A percentile compares a stretch with the other conserved stretches of the same genome.
Conservation (phyloP, 306 rosid genomes). For the Lupinus albus region DNA sequence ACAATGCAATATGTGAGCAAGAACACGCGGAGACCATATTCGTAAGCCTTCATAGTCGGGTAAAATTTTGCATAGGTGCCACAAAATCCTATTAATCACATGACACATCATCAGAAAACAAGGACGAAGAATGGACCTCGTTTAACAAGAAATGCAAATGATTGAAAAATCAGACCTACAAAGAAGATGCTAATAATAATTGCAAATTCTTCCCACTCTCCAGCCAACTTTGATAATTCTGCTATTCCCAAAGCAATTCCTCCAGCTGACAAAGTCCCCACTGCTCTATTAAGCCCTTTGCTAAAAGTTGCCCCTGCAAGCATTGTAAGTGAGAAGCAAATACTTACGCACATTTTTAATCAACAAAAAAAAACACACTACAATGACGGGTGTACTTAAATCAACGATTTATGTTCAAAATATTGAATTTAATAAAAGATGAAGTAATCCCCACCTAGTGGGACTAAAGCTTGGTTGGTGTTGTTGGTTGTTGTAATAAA, state of each 20-base stretch:
- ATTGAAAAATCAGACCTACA: conserved; percentile 50
- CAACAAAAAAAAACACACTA: neutral
- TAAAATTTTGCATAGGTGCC: conserved; percentile 76
- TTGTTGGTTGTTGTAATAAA: no score
- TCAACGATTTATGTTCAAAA: conserved; percentile 6
- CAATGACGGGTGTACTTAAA: neutral
- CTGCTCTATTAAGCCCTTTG: conserved; percentile 90
- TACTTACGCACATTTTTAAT: neutral
- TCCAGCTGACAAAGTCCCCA: conserved; percentile 92
- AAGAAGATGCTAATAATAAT: conserved; percentile 64
- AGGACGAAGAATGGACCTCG: neutral
- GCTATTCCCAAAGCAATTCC: conserved; percentile 87
- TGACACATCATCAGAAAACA: conserved; percentile 38
- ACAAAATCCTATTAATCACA: conserved; percentile 59
- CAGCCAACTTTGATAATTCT: conserved; percentile 63
- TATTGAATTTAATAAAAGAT: neutral
- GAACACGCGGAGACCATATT: conserved; percentile 93
- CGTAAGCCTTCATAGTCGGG: conserved; percentile 89
- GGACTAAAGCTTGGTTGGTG: no score
- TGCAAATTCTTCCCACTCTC: conserved; percentile 72
- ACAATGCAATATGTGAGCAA: conserved; percentile 83
- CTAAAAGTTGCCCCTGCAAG: conserved; percentile 92
- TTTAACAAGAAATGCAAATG: neutral
- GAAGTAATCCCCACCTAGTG: no score
- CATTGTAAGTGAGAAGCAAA: neutral